Evolutionary conservation across 805 yeast species (phyloP), one percentile per base, ranked within the genome.

Genomic region (Ogataea siamensis): DNA sequence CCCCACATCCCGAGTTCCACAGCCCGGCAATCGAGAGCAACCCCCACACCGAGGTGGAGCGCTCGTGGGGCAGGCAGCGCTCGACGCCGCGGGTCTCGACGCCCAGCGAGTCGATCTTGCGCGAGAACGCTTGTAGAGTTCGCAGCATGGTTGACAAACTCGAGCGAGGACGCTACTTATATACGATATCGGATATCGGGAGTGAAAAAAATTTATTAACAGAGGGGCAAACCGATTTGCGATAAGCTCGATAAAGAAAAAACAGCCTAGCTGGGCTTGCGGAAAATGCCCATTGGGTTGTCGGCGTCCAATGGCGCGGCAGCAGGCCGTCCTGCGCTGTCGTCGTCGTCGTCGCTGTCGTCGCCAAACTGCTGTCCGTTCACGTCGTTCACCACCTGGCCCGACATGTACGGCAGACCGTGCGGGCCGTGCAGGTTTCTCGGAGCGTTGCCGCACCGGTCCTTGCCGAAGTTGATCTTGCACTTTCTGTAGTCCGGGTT

Each of bases 381-480:
- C 5, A 37, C 32, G 37, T 46, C 51, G 18, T 47, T 46, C 10
- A 42, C 37, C 12, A 45, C 34, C 38, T 46, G 50, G n/a, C 45
- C 44, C 1, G 45, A 42, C 24, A 37, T 18, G 17, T 18, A 31
- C 18, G 26, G 39, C 34, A 26, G 31, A n/a, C 29, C 42, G 7
- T 44, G 41, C 12, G 37, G 28, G 28, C 40, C 14, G 37, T 53
- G 57, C 42, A 78, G 78, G 58, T 82, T 91, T 55, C 95, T 74
- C 34, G 97, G 96, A 43, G 87, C 79, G 57, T 89, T 87, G 20
- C 97, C 98, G 63, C 98, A 91, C 55, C 99, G 74, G 59, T 87
- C 96, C 57, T 88, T 88, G 35, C 97, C 97, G 58, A 85, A 89
- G 58, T 88, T 87, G 50, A 91, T 83, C 61, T 87, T 87, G 53